phyloP scores from a whole-genome alignment of 1,284 basidiomycete species.

The Thecaphora thlaspeos region DNA sequence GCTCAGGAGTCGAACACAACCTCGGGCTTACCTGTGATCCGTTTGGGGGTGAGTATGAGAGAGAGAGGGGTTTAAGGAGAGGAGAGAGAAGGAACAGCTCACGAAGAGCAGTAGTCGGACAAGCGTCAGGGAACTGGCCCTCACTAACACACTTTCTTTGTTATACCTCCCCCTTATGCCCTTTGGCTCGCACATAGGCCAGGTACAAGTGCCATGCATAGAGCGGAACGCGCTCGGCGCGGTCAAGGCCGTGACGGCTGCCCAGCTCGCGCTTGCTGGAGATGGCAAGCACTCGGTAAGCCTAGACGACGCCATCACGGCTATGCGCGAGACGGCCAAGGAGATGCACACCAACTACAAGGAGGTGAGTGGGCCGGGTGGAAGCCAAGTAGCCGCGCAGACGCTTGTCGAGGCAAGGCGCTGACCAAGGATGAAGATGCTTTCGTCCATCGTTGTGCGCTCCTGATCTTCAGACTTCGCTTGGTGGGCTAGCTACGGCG shows the following conservation, averaged over 20 bases:
- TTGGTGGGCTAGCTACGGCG: constrained; percentile 46
- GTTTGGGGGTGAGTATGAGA: constrained; percentile 7
- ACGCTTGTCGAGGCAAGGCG: no score
- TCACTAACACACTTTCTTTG: no score
- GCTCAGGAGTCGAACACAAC: constrained; percentile 74
- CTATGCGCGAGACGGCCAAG: constrained; percentile 83
- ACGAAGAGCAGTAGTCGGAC: no score
- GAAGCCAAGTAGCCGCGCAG: not conserved
- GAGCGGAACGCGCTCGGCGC: constrained; percentile 80
- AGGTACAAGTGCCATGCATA: constrained; percentile 84
- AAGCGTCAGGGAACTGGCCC: no score
- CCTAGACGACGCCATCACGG: constrained; percentile 92
- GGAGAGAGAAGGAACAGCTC: no score
- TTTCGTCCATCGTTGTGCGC: not conserved
- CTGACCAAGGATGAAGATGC: not conserved
- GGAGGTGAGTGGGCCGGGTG: constrained; percentile 19
- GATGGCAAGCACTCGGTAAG: constrained; percentile 82
- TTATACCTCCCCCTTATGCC: no score
- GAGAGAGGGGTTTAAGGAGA: no score
- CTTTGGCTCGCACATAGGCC: no score
- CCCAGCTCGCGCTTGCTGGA: constrained; percentile 82
- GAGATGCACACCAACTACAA: constrained; percentile 61
- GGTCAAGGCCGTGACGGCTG: constrained; percentile 64
- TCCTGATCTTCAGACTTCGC: constrained; percentile 5
- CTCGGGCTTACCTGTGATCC: constrained; percentile 51